Evolutionary conservation across 2,329 filamentous ascomycete species (phyloP).

Genomic region (Cladosporium sp.): DNA sequence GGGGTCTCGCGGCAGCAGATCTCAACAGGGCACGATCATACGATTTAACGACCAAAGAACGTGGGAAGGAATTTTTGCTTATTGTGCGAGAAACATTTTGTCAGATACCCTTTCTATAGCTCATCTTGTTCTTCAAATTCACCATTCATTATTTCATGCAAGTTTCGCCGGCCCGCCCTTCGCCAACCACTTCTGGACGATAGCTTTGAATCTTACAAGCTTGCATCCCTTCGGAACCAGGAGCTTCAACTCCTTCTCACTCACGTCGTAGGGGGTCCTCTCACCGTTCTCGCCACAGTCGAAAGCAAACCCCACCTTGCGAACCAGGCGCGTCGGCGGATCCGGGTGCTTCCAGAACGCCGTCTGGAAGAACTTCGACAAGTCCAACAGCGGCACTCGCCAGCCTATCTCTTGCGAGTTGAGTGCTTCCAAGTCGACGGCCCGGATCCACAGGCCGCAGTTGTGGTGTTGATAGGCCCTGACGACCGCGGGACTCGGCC

Average conservation of each 20-base stretch:
- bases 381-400: neutral
- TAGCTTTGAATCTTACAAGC: neutral
- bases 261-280: neutral
- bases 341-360: neutral
- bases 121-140: neutral
- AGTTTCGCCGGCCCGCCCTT: neutral
- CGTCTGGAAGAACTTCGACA: neutral
- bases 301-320: conserved; percentile 2
- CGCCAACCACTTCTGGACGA: neutral
- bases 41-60: neutral
- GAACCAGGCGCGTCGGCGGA: neutral
- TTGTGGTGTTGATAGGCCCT: neutral
- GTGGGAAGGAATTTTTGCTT: neutral
- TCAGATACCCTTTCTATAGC: conserved; percentile 2
- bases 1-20: neutral
- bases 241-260: neutral
- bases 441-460: neutral
- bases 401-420: neutral
- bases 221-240: neutral
- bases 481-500: neutral
- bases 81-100: neutral
- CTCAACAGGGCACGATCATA: neutral
- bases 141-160: neutral
- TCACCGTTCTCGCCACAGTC: neutral
- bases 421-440: neutral